Evolutionary conservation across 2,329 filamentous ascomycete genomes (phyloP), one percentile per base, ranked within the genome.

Genomic region (Colletotrichum cuscutae): DNA sequence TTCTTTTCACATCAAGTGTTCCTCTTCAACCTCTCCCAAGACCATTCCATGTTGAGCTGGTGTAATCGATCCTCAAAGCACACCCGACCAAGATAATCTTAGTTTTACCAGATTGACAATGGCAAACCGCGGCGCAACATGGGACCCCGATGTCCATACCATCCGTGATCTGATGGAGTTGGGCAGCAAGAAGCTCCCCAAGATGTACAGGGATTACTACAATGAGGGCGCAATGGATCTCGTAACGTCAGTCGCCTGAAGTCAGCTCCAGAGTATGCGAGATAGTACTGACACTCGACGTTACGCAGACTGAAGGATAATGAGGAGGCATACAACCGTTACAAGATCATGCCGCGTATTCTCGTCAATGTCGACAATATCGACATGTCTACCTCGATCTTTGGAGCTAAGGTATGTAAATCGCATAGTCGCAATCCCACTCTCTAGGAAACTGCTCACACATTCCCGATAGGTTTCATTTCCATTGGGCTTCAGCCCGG

Each of bases 181-280:
- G 59, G 85, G 81, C 15, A 81, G 80, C 64, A 78, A 79, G 24
- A 83, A 79, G 54, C 78, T 87, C 42, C 80, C 84, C 1, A 80
- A 79, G 24, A 83, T 83, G 80, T 80, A 82, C 35, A 75, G 80
- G 77, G 88, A 89, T 63, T 90, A 89, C 79, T 90, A 86, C 78
- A 89, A 90, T 76, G 88, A 86, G 72, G 88, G 88, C 6, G 86
- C 88, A 5, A 89, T 89, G 80, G 87, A 89, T 74, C 80, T 88
- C 28, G 80, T 86, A 65, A 89, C 87, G 81, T 84, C 42, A 19
- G 63, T 71, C 5, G 61, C 4, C 26, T 3, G 26, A 52, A 28
- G 54, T 30, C 2, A 12, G 5, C 19, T 22, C 57, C 0, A 32
- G 26, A 22, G 24, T 11, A 46, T 37, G 11, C 15, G 5, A 2